A percentile compares a stretch with the other conserved stretches of the same genome.
Evolutionary conservation across 176 grass and related monocot species (phyloP).

Genomic region (Oryza officinalis): DNA sequence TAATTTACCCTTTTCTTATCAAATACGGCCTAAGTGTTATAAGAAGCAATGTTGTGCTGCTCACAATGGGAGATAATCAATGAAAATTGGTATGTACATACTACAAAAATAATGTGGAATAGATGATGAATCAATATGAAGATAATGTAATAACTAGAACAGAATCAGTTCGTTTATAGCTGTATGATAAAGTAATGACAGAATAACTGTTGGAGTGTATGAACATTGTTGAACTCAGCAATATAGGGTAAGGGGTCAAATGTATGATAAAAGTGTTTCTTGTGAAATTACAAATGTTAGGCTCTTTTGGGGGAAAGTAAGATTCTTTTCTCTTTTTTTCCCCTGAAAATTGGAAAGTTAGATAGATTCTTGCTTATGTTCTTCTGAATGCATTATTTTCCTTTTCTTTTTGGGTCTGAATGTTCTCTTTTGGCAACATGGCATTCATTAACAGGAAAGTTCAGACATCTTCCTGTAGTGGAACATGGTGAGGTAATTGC

Average conservation of each 20-base stretch:
- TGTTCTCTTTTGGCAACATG: background rate
- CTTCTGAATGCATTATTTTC: background rate
- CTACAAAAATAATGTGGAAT: background rate
- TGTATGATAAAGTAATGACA: background rate
- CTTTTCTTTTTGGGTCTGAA: background rate
- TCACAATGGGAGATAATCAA: background rate
- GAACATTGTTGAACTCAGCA: background rate
- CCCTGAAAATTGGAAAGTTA: background rate
- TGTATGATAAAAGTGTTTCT: background rate
- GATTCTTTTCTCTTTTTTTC: background rate
- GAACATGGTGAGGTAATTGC: conserved; percentile 77
- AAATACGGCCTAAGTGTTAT: background rate
- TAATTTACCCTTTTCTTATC: background rate
- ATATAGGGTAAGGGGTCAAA: background rate
- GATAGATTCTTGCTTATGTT: background rate
- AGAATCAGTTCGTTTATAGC: background rate
- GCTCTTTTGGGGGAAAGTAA: background rate
- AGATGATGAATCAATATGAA: background rate
- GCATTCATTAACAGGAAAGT: conserved; percentile 66
- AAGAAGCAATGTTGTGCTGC: background rate
- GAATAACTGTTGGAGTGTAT: background rate
- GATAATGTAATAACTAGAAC: background rate
- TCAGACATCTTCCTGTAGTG: conserved; percentile 90
- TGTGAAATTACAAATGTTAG: background rate
- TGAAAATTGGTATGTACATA: background rate